phyloP scores from a whole-genome alignment of 305 asterid species.

The Fraxinus greggii region DNA sequence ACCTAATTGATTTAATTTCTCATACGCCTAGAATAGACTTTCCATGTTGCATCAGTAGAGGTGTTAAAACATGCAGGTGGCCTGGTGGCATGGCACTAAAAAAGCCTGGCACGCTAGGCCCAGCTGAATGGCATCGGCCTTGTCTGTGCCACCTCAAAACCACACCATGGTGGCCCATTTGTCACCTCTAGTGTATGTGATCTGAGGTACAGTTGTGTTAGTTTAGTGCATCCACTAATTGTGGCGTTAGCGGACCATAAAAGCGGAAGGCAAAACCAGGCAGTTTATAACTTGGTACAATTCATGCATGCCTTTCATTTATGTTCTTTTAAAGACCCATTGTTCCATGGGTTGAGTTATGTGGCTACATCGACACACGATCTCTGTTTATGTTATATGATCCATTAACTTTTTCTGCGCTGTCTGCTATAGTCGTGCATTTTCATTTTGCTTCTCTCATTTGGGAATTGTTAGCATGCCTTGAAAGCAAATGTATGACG shows the following conservation, averaged over 20 bases:
- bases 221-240: not conserved
- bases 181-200: not conserved
- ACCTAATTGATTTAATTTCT: not conserved
- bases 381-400: not conserved
- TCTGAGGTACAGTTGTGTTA: not conserved
- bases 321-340: not conserved
- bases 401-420: not conserved
- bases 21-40: not conserved
- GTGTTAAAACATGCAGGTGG: not conserved
- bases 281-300: not conserved
- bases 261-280: not conserved
- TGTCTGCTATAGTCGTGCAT: not conserved
- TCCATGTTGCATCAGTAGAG: not conserved
- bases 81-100: not conserved
- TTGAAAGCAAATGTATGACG: not conserved
- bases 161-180: not conserved
- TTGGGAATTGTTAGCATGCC: not conserved
- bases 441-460: not conserved
- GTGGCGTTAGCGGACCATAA: not conserved
- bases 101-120: not conserved
- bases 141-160: not conserved
- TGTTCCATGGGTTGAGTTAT: not conserved
- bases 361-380: not conserved
- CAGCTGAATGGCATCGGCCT: not conserved
- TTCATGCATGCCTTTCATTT: not conserved